Evolutionary conservation across 805 yeast genomes (phyloP), one percentile per base, ranked within the genome.

Genomic region (Zygoascus bituminiphila): DNA sequence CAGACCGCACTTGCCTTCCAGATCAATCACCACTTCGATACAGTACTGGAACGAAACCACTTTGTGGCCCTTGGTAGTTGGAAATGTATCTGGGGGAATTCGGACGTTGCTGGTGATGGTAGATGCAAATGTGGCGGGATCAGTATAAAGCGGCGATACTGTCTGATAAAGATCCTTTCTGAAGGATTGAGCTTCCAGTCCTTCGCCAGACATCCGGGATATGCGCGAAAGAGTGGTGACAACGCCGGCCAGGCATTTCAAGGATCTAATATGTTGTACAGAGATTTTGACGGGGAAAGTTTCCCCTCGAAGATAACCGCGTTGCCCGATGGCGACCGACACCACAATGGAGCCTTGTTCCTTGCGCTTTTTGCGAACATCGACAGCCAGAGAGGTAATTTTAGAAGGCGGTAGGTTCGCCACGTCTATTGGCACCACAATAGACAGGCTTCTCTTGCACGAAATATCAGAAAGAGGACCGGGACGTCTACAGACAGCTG

Each of bases 51-150:
- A 88, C 2, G 88, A 74, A 7, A 88, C 87, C 43, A 82, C 66
- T 1, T 78, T 79, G 45, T 85, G 77, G 1, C 84, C 84, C 15
- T 77, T 73, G 12, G 87, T 84, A 0, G 95, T 85, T 0, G 96
- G 94, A 61, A 88, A 87, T 0, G 85, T 81, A 57, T 88, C 96
- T 0, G 84, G 77, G 0, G 97, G 96, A 0, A 88, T 81, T 52
- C 81, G 71, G 19, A 88, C 64, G 37, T 77, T 75, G 0, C 89
- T 78, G 26, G 76, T 77, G 8, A 82, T 71, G 29, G 77, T 81
- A 37, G 81, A 73, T 15, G 72, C 65, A 36, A 79, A 68, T 0
- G 83, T 74, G 12, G 60, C 68, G 0, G 89, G 87, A 60, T 87
- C 89, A n/a, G 87, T 78, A 54, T 79, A 82, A 10, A 88, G 66